These are phyloP conservation scores for Astathelohania contejeani DNA, from an alignment of 371 early-diverging fungal genomes.

Conservation along the genomic window DNA sequence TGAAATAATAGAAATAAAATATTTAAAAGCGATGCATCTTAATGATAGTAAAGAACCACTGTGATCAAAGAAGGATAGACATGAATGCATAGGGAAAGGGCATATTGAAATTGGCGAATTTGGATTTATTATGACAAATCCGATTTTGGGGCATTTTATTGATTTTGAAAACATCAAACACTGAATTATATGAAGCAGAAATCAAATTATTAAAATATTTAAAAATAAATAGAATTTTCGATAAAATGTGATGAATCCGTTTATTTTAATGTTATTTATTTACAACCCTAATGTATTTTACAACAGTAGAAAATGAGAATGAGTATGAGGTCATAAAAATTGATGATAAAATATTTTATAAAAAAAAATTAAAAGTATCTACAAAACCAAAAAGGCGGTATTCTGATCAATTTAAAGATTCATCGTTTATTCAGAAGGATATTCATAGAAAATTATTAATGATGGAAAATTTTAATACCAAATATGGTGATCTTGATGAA, in stretches of 20 bases:
- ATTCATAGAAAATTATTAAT: conserved; percentile 35
- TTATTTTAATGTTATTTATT: too few species aligned
- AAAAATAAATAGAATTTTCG: too few species aligned
- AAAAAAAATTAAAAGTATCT: conserved; percentile 3
- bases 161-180: conserved; percentile 56
- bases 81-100: conserved; percentile 57
- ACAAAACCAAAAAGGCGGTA: conserved; percentile 39
- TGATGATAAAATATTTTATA: conserved; percentile 27
- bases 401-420: conserved; percentile 40
- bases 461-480: conserved; percentile 26
- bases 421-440: conserved; percentile 29
- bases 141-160: conserved; percentile 54
- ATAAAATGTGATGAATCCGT: too few species aligned
- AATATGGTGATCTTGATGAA: conserved; percentile 10
- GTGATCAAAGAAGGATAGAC: conserved; percentile 54
- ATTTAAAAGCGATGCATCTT: conserved; percentile 56
- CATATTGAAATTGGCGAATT: conserved; percentile 55
- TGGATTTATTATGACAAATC: conserved; percentile 54
- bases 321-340: too few species aligned
- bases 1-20: conserved; percentile 53
- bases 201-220: conserved; percentile 32
- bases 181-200: conserved; percentile 43
- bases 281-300: too few species aligned
- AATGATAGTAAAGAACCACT: conserved; percentile 56
- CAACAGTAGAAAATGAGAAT: too few species aligned